A percentile compares a stretch with the other conserved stretches of the same genome.
Conservation (phyloP, 768 basidiomycete genomes). For the Trametes villosa region DNA sequence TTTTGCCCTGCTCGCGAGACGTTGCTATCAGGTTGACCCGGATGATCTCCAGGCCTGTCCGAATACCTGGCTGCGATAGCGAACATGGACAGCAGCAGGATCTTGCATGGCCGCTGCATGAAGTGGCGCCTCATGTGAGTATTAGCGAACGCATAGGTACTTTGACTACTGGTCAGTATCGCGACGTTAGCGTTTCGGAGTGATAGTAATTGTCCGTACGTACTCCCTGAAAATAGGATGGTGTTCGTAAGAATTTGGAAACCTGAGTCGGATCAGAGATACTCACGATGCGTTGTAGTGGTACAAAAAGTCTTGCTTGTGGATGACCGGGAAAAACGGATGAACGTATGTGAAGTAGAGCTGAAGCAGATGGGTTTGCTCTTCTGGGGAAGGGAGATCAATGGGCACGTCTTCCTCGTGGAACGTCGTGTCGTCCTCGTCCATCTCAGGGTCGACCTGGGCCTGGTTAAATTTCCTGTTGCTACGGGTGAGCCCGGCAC, state of each 20-base stretch:
- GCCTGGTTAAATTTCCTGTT: slow-evolving; percentile 27
- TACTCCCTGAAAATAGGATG: neutral
- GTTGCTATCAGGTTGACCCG: slow-evolving; percentile 45
- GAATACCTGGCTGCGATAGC: slow-evolving; percentile 78
- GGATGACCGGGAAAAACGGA: slow-evolving; percentile 81
- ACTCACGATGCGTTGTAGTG: slow-evolving; percentile 46
- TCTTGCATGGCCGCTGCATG: slow-evolving; percentile 61
- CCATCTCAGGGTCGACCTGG: slow-evolving; percentile 6
- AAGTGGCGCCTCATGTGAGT: neutral
- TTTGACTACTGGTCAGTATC: neutral
- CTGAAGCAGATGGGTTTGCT: slow-evolving; percentile 70
- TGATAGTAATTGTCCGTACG: neutral
- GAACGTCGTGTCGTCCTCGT: neutral
- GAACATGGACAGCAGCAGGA: slow-evolving; percentile 81
- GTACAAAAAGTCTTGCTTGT: slow-evolving; percentile 68
- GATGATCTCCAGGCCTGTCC: slow-evolving; percentile 46
- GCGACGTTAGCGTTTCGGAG: neutral
- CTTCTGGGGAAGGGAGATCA: slow-evolving; percentile 58
- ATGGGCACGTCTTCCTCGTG: slow-evolving; percentile 15
- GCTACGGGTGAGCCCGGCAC: too few relatives aligned
- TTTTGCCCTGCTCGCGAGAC: slow-evolving; percentile 74
- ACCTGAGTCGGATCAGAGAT: neutral
- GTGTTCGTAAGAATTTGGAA: too few relatives aligned
- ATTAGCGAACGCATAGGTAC: neutral
- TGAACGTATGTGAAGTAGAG: slow-evolving; percentile 86